A percentile compares a stretch with the other conserved stretches of the same genome.
Conservation (phyloP, 2,329 filamentous ascomycete genomes). For the Aspergillus sp. region DNA sequence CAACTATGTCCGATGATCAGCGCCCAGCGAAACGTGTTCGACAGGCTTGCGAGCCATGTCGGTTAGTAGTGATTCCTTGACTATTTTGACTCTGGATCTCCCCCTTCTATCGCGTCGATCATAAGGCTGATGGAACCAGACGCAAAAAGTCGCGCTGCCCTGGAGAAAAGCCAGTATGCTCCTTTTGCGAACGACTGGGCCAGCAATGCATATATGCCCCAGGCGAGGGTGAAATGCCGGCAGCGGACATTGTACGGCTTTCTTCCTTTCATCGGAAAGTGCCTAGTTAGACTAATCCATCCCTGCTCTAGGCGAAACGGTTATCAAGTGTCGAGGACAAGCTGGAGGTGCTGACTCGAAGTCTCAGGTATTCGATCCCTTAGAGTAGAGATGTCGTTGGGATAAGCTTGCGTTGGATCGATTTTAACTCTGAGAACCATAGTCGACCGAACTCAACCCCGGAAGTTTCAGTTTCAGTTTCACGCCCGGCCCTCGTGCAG, state of each 20-base stretch:
- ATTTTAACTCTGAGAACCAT: not conserved
- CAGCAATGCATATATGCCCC: conserved; percentile 48
- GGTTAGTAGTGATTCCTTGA: conserved; percentile 25
- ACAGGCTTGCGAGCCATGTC: conserved; percentile 46
- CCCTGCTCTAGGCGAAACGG: conserved; percentile 7
- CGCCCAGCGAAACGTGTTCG: conserved; percentile 37
- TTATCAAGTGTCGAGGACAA: conserved; percentile 11
- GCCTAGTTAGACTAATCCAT: conserved; percentile 12
- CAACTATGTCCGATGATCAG: conserved; percentile 12
- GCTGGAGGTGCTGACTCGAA: conserved; percentile 7
- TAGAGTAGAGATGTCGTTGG: not conserved
- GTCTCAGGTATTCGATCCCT: conserved; percentile 2
- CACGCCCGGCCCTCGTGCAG: not conserved
- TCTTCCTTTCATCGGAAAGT: conserved; percentile 11
- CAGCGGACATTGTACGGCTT: conserved; percentile 21
- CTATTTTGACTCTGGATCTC: not conserved
- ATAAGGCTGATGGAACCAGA: conserved; percentile 28
- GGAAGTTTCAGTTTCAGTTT: not conserved
- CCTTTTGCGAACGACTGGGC: conserved; percentile 49
- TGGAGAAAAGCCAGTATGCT: conserved; percentile 52
- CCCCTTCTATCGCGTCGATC: not conserved
- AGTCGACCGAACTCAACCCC: conserved; percentile 2
- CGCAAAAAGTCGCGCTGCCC: conserved; percentile 55
- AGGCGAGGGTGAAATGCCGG: conserved; percentile 24
- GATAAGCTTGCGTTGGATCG: not conserved